Evolutionary conservation across 192 early-diverging fungal species (phyloP), one percentile per base, ranked within the genome.

Genomic region (Rhizophagus prolifer): DNA sequence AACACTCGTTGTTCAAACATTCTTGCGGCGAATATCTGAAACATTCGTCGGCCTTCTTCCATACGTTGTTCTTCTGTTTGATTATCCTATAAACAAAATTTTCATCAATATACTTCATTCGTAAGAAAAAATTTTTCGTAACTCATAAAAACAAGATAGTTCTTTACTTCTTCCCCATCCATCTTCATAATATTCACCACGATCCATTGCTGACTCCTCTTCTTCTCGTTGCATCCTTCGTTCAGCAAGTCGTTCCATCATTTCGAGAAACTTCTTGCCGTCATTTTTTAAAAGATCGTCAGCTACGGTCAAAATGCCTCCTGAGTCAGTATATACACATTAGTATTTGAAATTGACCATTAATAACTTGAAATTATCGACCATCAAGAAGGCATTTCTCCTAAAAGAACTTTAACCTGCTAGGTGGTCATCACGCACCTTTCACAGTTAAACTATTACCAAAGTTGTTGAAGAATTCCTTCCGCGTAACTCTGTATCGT

Each of bases 1-100:
- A 99, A 83, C 7, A 99, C 95, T 13, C 97, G 91, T 78, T 99
- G 95, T 82, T 97, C 97, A 89, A 99, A 97, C 89, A 99, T 94
- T 63, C 94, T 92, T 25, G 97, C 95, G 9, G 95, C 95, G 89
- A 97, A 96, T 36, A 96, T 93, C 81, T 96, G 95, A 80, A 99
- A 97, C 91, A 95, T 95, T 12, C 91, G 89, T 25, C 95, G 90
- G 9, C 94, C 93, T 76, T 97, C 95, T 75, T 98, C 95, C 84
- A 95, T 95, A 31, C 94, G 90, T 74, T 93, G 91, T 79, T 97
- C 94, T 74, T 95, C 92, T 7, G 91, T 92, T 80, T 93, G 74
- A 16, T 83, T 80, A 79, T 94, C 93, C 90, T 95, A 80, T 26
- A 46, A 66, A 30, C 26, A 25, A 71, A 65, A 61, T 25, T 41